A percentile compares a stretch with the other conserved stretches of the same genome.
phyloP scores from a whole-genome alignment of 257 asterid genomes.

The Leptodermis oblonga region DNA sequence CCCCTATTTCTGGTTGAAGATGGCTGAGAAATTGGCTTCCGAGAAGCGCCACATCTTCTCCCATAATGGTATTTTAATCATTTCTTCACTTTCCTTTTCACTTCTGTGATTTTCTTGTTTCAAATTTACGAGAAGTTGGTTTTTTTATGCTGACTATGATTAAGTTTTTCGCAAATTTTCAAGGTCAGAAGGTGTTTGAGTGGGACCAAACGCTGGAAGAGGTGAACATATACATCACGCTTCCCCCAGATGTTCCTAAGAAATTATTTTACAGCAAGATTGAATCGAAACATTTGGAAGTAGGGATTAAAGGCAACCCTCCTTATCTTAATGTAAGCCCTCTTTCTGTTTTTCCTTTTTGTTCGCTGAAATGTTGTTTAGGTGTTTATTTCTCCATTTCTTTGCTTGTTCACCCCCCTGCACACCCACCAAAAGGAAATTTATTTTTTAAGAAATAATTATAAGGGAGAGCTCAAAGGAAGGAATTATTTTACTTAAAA shows the following conservation, averaged over 20 bases:
- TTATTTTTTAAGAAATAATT: no score
- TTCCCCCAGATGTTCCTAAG: conserved; percentile 80
- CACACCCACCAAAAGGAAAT: neutral
- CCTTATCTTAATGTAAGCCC: conserved; percentile 74
- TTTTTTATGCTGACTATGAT: conserved; percentile 5
- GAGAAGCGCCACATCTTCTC: conserved; percentile 64
- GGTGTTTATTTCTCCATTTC: neutral
- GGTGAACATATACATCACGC: conserved; percentile 82
- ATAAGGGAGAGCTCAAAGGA: no score
- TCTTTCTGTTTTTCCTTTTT: conserved; percentile 3
- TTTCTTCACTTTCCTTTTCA: neutral
- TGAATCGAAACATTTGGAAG: conserved; percentile 77
- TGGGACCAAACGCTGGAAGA: conserved; percentile 99
- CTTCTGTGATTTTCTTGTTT: neutral
- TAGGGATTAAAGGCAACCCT: conserved; percentile 96
- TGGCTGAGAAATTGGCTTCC: conserved; percentile 90
- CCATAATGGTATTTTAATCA: conserved; percentile 51
- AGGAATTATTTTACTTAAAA: no score
- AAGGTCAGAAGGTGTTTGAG: conserved; percentile 90
- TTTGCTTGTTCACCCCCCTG: neutral
- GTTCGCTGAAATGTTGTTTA: neutral
- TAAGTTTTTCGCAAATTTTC: conserved; percentile 19
- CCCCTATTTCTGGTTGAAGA: conserved; percentile 15
- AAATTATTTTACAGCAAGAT: conserved; percentile 72
- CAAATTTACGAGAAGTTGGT: neutral